phyloP scores from a whole-genome alignment of 2,329 filamentous ascomycete genomes.

The Coleophoma cylindrospora region DNA sequence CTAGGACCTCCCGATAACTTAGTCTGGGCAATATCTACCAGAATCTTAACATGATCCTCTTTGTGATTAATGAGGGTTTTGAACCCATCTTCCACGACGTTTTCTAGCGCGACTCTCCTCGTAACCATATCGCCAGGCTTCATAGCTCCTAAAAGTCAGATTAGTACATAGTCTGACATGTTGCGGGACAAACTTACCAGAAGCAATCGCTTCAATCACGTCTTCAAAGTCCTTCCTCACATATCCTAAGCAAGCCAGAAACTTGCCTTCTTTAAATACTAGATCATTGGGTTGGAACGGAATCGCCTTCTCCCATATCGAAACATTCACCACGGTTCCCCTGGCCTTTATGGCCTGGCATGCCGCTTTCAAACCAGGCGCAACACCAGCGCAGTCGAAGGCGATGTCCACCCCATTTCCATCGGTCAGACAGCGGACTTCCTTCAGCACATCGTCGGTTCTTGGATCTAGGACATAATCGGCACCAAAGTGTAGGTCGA shows the following conservation, averaged over 20 bases:
- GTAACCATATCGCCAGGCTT: conserved; percentile 57
- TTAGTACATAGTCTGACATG: background rate
- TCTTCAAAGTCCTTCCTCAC: conserved; percentile 43
- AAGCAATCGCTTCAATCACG: conserved; percentile 46
- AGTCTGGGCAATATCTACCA: conserved; percentile 37
- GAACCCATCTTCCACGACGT: conserved; percentile 53
- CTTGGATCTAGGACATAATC: conserved; percentile 47
- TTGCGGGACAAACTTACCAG: conserved; percentile 19
- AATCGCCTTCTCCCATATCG: conserved; percentile 55
- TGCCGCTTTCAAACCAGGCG: conserved; percentile 35
- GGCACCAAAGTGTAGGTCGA: conserved; percentile 50
- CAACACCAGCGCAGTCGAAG: conserved; percentile 58
- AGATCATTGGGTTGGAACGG: conserved; percentile 48
- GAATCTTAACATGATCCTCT: conserved; percentile 58
- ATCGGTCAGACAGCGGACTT: conserved; percentile 40
- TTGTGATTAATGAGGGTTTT: conserved; percentile 52
- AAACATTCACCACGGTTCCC: conserved; percentile 59
- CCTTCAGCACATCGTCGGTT: conserved; percentile 41
- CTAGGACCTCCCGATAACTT: no score
- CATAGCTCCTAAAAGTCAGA: conserved; percentile 33
- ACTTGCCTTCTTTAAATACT: conserved; percentile 46
- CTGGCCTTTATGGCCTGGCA: conserved; percentile 44
- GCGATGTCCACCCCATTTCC: conserved; percentile 49
- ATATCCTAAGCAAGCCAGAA: conserved; percentile 31
- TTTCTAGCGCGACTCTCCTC: conserved; percentile 47